These are phyloP conservation scores for Apiospora pterosperma DNA, from an alignment of 2,329 filamentous ascomycete genomes.

Conservation along the genomic window DNA sequence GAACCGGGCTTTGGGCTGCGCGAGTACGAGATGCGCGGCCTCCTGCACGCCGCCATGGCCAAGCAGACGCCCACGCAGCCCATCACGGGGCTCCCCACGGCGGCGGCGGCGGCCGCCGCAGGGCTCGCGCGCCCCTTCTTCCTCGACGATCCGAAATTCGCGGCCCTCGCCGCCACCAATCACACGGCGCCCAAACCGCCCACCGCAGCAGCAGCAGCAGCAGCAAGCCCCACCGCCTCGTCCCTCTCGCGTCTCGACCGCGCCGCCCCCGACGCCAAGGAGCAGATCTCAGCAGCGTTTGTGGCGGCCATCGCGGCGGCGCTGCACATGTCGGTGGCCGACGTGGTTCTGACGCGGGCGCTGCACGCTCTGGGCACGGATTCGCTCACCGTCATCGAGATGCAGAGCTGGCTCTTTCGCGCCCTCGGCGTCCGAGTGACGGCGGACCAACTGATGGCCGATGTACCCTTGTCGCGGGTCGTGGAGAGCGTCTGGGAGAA, in stretches of 20 bases:
- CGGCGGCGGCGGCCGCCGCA: not conserved
- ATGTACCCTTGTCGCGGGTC: not conserved
- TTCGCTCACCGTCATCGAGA: constrained; percentile 8
- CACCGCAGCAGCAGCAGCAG: not conserved
- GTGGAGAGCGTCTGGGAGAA: not conserved
- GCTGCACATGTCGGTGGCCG: not conserved
- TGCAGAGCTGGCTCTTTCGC: constrained; percentile 7
- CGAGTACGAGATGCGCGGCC: constrained; percentile 1
- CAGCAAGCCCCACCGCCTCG: not conserved
- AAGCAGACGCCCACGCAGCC: not conserved
- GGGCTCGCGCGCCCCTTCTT: not conserved
- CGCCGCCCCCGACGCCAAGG: not conserved
- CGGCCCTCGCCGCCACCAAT: not conserved
- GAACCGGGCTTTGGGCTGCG: constrained; percentile 1
- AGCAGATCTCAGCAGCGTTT: not conserved
- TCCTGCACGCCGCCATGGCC: constrained; percentile 4
- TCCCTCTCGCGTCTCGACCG: not conserved
- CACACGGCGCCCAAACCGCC: not conserved
- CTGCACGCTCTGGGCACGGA: constrained; percentile 4
- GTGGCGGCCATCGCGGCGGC: not conserved
- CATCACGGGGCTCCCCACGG: not conserved
- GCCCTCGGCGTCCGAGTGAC: not conserved
- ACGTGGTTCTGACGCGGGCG: not conserved
- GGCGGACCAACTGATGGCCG: not conserved
- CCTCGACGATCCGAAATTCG: not conserved